These are phyloP conservation scores for Mediolabrus comicus DNA, from an alignment of 108 stramenopile species.

Conservation along the genomic window DNA sequence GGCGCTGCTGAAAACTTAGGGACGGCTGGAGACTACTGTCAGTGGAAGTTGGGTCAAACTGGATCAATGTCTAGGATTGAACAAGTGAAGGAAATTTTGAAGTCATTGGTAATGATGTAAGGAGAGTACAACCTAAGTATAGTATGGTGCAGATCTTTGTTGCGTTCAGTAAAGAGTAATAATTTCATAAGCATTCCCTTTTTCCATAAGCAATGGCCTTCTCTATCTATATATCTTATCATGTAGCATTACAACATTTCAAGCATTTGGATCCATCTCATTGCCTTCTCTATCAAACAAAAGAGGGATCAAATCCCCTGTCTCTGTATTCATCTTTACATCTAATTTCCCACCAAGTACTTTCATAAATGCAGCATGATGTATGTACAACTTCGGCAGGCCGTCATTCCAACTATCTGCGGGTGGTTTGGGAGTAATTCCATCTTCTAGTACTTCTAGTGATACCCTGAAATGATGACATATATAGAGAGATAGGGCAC, in stretches of 20 bases:
- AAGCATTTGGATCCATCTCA: conserved; percentile 79
- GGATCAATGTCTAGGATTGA: background rate
- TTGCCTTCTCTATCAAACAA: conserved; percentile 74
- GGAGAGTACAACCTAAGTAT: background rate
- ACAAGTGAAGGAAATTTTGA: conserved; percentile 8
- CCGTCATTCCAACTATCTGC: conserved; percentile 59
- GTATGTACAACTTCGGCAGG: conserved; percentile 74
- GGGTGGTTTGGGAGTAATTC: conserved; percentile 65
- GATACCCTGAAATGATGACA: conserved; percentile 53
- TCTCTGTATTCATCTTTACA: conserved; percentile 55
- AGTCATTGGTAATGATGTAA: conserved; percentile 8
- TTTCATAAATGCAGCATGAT: conserved; percentile 80
- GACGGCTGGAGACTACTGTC: conserved; percentile 5
- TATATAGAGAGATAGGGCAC: background rate
- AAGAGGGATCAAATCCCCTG: conserved; percentile 45
- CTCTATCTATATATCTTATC: background rate
- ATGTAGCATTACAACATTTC: background rate
- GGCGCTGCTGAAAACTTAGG: background rate
- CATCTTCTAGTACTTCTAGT: conserved; percentile 74
- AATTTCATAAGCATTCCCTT: too few relatives aligned
- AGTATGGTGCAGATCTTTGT: too few relatives aligned
- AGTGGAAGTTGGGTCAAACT: conserved; percentile 1
- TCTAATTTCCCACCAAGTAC: conserved; percentile 77
- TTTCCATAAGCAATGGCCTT: too few relatives aligned
- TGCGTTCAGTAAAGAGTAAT: too few relatives aligned